Evolutionary conservation across 1,284 basidiomycete genomes (phyloP).

Genomic region (Acaromyces ingoldii): DNA sequence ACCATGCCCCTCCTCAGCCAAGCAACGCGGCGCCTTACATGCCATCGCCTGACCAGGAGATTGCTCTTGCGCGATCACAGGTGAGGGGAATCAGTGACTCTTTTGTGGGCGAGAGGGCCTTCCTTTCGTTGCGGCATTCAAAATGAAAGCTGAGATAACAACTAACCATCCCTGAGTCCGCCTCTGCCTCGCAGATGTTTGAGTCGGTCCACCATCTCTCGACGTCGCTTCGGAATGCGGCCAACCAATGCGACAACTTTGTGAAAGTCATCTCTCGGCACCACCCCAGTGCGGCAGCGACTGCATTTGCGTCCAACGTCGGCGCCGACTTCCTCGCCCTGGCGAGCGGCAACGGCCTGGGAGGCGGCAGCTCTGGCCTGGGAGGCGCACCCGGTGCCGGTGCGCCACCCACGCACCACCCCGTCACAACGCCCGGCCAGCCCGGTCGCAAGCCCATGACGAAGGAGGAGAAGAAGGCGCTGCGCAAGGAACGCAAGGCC

Average conservation of each 20-base stretch:
- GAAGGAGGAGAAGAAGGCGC: conserved; percentile 22
- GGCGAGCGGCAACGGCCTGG: conserved; percentile 26
- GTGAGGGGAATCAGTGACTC: too few relatives aligned
- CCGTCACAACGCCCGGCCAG: conserved; percentile 14
- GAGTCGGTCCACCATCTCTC: conserved; percentile 31
- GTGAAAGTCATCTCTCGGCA: conserved; percentile 29
- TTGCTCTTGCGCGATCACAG: background rate
- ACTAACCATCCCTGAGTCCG: too few relatives aligned
- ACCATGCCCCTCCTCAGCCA: conserved; percentile 1
- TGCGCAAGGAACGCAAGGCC: conserved; percentile 33
- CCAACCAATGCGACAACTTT: conserved; percentile 32
- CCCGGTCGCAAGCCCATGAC: conserved; percentile 16
- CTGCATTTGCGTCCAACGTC: conserved; percentile 3
- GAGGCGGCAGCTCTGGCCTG: background rate
- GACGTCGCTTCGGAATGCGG: conserved; percentile 28
- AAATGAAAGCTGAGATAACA: too few relatives aligned
- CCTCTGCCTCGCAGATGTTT: conserved; percentile 21
- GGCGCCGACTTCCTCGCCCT: conserved; percentile 17
- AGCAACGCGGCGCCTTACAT: background rate
- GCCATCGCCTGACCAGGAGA: conserved; percentile 2
- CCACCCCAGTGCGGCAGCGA: conserved; percentile 31
- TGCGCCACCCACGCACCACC: conserved; percentile 13
- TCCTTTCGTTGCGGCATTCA: too few relatives aligned
- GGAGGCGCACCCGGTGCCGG: conserved; percentile 15
- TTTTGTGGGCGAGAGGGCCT: too few relatives aligned